phyloP scores from a whole-genome alignment of 2,329 filamentous ascomycete genomes.

The Aspergillus thermomutatus region DNA sequence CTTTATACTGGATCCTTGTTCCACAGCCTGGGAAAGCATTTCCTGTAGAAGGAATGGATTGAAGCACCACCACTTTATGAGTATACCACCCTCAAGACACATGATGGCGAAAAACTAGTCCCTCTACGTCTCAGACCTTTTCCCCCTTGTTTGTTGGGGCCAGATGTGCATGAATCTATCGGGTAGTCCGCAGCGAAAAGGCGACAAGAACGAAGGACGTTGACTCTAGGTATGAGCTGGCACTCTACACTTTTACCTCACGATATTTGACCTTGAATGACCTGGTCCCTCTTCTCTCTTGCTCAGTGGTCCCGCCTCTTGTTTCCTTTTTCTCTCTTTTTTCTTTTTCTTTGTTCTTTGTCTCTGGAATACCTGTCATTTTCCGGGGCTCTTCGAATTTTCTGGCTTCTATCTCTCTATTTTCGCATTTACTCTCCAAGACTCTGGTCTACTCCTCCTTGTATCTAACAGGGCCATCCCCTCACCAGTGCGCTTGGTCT shows the following conservation, averaged over 20 bases:
- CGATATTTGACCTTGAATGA: neutral
- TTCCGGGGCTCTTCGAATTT: neutral
- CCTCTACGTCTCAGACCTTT: neutral
- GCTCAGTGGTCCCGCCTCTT: constrained; percentile 1
- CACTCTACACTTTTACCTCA: neutral
- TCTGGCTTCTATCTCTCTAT: neutral
- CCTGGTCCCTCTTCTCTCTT: neutral
- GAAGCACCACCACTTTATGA: constrained; percentile 9
- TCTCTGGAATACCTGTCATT: neutral
- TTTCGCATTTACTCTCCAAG: neutral
- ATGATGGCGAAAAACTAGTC: neutral
- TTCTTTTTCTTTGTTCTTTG: constrained; percentile 2
- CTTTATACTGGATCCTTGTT: constrained; percentile 28
- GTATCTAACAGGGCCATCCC: neutral
- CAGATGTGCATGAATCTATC: constrained; percentile 9
- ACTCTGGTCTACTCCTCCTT: neutral
- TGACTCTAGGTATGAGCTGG: neutral
- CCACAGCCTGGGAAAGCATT: constrained; percentile 23
- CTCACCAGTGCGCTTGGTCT: neutral
- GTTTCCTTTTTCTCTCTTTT: constrained; percentile 2
- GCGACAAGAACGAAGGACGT: neutral
- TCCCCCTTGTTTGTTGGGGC: constrained; percentile 9
- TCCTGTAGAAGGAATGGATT: constrained; percentile 18
- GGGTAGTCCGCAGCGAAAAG: constrained; percentile 11
- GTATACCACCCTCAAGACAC: constrained; percentile 12